Percentiles rank a stretch among this genome's conserved stretches.
These are phyloP conservation scores for Tuber melanosporum DNA, from an alignment of 495 filamentous ascomycete species.

Conservation along the genomic window DNA sequence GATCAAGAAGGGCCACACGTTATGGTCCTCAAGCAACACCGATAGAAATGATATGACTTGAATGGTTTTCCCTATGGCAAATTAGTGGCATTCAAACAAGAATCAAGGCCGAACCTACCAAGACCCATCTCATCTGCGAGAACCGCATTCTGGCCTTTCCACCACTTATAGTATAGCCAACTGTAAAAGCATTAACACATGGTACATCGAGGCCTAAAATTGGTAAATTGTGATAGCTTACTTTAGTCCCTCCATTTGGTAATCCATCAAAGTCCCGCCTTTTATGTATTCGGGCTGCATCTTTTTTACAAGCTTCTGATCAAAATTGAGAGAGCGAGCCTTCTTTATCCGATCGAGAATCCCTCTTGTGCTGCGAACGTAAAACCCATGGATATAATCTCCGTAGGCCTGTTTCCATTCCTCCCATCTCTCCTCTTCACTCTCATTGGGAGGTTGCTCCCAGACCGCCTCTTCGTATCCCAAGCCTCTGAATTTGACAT, in stretches of 20 bases:
- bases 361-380: slow-evolving; percentile 55
- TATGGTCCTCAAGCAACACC: slow-evolving; percentile 68
- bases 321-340: slow-evolving; percentile 60
- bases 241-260: slow-evolving; percentile 89
- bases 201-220: slow-evolving; percentile 1
- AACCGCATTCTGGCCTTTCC: slow-evolving; percentile 74
- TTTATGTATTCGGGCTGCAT: slow-evolving; percentile 66
- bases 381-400: slow-evolving; percentile 71
- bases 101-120: slow-evolving; percentile 39
- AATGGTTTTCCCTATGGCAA: slow-evolving; percentile 71
- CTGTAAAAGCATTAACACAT: slow-evolving; percentile 21
- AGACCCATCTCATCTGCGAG: slow-evolving; percentile 98
- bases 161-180: slow-evolving; percentile 93
- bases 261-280: slow-evolving; percentile 81
- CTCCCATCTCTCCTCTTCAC: slow-evolving; percentile 62
- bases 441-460: slow-evolving; percentile 70
- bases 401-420: slow-evolving; percentile 77
- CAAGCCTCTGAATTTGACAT: slow-evolving; percentile 93
- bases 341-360: slow-evolving; percentile 56
- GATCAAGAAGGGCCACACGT: slow-evolving; percentile 85
- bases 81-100: not conserved
- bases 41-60: slow-evolving; percentile 82
- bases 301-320: slow-evolving; percentile 56
- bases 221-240: slow-evolving; percentile 7
- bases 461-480: slow-evolving; percentile 85